Conservation (phyloP, 1,284 basidiomycete species). For the Puccinia triticina region DNA sequence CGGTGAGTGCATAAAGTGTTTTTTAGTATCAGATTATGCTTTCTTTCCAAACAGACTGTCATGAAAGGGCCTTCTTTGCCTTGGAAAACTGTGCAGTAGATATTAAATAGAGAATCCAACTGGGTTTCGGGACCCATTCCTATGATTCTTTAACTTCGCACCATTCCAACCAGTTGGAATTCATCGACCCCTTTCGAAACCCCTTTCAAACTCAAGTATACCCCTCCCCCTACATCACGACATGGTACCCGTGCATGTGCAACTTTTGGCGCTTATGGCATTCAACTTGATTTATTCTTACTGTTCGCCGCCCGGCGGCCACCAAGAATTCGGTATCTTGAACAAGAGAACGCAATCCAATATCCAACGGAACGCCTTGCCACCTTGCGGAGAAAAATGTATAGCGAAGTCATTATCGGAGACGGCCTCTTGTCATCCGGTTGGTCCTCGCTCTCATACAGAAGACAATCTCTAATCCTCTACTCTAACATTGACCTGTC, state of each 20-base stretch:
- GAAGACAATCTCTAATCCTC: neutral
- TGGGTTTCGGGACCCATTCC: neutral
- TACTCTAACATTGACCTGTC: neutral
- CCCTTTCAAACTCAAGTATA: neutral
- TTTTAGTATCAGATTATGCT: neutral
- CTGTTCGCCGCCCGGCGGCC: neutral
- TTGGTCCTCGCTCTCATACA: neutral
- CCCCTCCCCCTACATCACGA: neutral
- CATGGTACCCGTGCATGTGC: neutral
- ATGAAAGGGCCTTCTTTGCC: neutral
- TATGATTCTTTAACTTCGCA: neutral
- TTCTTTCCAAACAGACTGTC: constrained; percentile 4
- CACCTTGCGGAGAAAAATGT: constrained; percentile 26
- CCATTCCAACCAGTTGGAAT: neutral
- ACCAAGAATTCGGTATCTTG: neutral
- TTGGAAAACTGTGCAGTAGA: neutral
- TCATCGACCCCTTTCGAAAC: neutral
- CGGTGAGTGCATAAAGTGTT: neutral
- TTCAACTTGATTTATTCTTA: neutral
- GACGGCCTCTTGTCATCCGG: constrained; percentile 11
- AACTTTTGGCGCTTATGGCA: neutral
- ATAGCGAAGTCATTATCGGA: neutral
- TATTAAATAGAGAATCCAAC: neutral
- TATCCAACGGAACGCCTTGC: constrained; percentile 12
- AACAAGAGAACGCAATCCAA: neutral